Conservation (phyloP, 371 early-diverging fungal species). For the Apophysomyces variabilis region DNA sequence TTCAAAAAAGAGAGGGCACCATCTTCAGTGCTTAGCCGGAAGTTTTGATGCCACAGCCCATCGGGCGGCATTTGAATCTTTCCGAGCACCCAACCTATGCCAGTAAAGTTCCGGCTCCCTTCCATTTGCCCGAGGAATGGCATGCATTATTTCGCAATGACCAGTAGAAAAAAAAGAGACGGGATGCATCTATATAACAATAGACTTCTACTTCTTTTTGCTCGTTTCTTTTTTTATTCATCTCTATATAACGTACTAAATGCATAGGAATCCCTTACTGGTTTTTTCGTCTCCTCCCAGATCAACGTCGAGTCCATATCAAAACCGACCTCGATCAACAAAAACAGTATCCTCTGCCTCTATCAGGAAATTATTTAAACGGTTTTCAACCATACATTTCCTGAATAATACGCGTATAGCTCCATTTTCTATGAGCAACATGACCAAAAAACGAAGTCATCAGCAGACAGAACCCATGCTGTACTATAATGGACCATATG, state of each 20-base stretch:
- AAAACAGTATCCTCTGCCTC: conserved; percentile 27
- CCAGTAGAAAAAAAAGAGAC: too few species aligned
- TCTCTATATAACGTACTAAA: too few species aligned
- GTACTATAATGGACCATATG: conserved; percentile 46
- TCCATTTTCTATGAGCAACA: neutral
- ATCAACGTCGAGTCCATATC: neutral
- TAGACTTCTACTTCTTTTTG: too few species aligned
- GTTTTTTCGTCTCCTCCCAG: conserved; percentile 7
- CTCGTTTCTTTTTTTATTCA: too few species aligned
- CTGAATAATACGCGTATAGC: conserved; percentile 1
- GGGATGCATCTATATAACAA: too few species aligned
- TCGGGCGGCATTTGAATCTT: neutral
- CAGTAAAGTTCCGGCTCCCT: too few species aligned
- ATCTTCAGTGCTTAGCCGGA: conserved; percentile 2
- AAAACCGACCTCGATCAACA: conserved; percentile 5
- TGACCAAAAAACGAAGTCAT: neutral
- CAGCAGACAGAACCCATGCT: conserved; percentile 34
- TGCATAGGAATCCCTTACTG: conserved; percentile 18
- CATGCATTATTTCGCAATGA: neutral
- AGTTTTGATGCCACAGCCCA: neutral
- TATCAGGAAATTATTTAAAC: conserved; percentile 18
- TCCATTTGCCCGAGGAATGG: conserved; percentile 1
- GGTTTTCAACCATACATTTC: conserved; percentile 6
- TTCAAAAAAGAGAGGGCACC: conserved; percentile 7
- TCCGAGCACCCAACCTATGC: neutral